Base-by-base conservation (phyloP, 148 eudicot species). In the Rheum nobile region DNA sequence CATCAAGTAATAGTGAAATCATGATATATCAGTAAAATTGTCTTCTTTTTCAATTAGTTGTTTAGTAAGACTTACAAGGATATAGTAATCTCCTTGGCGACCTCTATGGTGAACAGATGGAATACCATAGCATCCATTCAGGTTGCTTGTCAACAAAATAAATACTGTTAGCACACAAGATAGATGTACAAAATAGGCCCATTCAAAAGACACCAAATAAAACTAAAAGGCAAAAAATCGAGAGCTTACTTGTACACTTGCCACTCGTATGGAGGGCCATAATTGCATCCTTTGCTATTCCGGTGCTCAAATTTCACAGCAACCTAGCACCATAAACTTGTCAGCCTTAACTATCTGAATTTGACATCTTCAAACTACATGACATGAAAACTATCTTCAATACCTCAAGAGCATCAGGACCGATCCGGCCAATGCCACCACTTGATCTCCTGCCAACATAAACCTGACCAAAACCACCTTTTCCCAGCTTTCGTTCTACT, bases 241-340 rank as follows among this genome's bases (percentile, higher is more conserved):
- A 17, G 12, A 10, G 38, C 86, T 81, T 85, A 93, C 98, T 76
- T 93, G 92, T 93, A 93, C 74, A 93, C 98, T 85, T 93, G 98
- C 98, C 98, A 93, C 85, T 93, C 98, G 77, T 90, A 93, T n/a
- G 98, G 98, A 79, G 98, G 98, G 67, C 93, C 96, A 80, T 90
- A 90, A 77, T 89, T 93, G 85, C 98, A 93, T 47, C 98, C 98
- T 83, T 93, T 93, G 71, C 98, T 93, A 73, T 87, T 93, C 41
- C 96, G 90, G 76, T 93, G 98, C 79, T 93, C 96, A 85, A 91
- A 90, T 79, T 93, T 93, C 71, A 93, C 79, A 21, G 96, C 96
- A 74, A 93, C 98, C 98, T 93, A 39, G 31, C n/a, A 46, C 55
- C 71, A 74, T 73, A 54, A 72, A 21, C 54, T 39, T 42, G 22